Base-by-base conservation (phyloP, 108 stramenopile species). In the Cyclostephanos invisitatus region DNA sequence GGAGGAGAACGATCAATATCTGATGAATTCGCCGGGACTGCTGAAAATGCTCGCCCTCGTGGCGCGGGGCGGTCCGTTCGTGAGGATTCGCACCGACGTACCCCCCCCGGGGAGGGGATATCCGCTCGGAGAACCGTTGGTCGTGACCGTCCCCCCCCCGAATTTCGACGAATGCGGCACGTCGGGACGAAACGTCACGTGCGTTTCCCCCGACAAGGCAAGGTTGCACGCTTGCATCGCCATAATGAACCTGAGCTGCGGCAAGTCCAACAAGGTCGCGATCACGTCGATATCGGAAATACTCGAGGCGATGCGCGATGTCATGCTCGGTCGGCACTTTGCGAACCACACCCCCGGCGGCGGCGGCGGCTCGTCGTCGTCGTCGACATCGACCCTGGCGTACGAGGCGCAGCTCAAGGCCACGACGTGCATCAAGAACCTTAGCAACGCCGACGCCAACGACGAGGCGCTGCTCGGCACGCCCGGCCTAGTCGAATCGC, bases 231-330 rank as follows among this genome's bases (percentile, higher is more conserved):
- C 94, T 27, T 95, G 94, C 70, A 95, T 95, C 67, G 94, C 94
- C 54, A 91, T 95, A 32, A 95, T 95, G 94, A 92, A 95, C 57
- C 75, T 95, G 68, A 90, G 89, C 60, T 95, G 94, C 68, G 94
- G 94, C 40, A 95, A 95, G 79, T 87, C 87, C 22, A 95, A 92
- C 73, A 95, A 95, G 81, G 84, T 92, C 65, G 91, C 92, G 74
- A 95, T 95, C 79, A 89, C 94, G 44, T 77, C 81, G 29, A 70
- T 91, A 27, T 68, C 87, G 7, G 86, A 87, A 10, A 86, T 95
- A 7, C 65, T 95, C 37, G 89, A 89, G 72, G 87, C 87, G 21
- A 95, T 95, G 94, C 66, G 91, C 20, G 91, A 95, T 74, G 94
- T 92, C 68, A 95, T 95, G 94, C 64, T 88, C 10, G 75, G 68